These are phyloP conservation scores for Leishmania aethiopica DNA, from an alignment of 208 protist genomes.

Conservation along the genomic window DNA sequence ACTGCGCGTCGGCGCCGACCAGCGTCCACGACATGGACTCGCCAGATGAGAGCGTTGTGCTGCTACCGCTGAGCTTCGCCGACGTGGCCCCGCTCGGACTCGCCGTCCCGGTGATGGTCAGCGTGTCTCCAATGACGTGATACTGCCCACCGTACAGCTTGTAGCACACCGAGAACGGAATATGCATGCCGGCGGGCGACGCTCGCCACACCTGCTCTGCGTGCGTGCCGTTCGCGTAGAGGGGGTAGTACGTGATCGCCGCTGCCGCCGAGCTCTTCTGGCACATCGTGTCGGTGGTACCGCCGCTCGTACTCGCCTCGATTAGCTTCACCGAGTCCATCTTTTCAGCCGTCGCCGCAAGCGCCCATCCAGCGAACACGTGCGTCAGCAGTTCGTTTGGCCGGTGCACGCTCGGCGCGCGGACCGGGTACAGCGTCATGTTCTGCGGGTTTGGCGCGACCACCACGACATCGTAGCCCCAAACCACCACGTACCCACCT, in stretches of 20 bases:
- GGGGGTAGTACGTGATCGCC: constrained; percentile 35
- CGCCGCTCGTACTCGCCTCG: constrained; percentile 16
- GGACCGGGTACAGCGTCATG: constrained; percentile 41
- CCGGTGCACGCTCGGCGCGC: constrained; percentile 6
- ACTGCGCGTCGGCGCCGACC: constrained; percentile 16
- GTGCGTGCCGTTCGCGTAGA: constrained; percentile 79
- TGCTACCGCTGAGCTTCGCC: constrained; percentile 26
- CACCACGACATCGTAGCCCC: constrained; percentile 71
- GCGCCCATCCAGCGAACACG: constrained; percentile 81
- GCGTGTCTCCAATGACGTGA: constrained; percentile 49
- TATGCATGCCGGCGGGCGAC: constrained; percentile 12
- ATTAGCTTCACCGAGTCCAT: constrained; percentile 68
- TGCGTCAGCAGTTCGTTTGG: constrained; percentile 57
- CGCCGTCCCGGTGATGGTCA: constrained; percentile 37
- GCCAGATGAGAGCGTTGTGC: constrained; percentile 40
- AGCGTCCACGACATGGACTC: constrained; percentile 79
- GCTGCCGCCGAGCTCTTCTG: constrained; percentile 19
- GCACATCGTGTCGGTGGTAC: constrained; percentile 33
- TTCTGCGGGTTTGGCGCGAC: constrained; percentile 61
- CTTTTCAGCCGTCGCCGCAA: constrained; percentile 42
- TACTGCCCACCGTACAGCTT: constrained; percentile 86
- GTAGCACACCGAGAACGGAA: constrained; percentile 82
- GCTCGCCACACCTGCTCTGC: constrained; percentile 56
- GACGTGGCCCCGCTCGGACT: constrained; percentile 56
- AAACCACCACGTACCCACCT: constrained; percentile 51